These are phyloP conservation scores for Alternaria solani DNA, from an alignment of 2,329 filamentous ascomycete species.

Conservation along the genomic window DNA sequence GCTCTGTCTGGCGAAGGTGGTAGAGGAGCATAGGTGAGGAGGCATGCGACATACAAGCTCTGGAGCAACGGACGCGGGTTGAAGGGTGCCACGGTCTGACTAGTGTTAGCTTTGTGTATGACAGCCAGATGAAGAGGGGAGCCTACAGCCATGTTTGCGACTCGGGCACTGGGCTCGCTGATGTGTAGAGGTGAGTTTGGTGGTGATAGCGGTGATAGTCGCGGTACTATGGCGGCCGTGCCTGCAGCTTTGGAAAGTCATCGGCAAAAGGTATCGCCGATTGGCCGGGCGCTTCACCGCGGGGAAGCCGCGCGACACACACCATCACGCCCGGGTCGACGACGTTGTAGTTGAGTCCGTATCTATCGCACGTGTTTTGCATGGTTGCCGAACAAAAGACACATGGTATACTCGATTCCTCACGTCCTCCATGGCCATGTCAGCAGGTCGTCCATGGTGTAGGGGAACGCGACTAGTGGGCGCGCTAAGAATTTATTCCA, in stretches of 20 bases:
- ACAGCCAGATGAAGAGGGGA: too few species aligned
- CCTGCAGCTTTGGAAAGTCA: slow-evolving; percentile 24
- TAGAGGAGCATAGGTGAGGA: neutral
- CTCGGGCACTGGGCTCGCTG: neutral
- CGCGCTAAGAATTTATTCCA: slow-evolving; percentile 14
- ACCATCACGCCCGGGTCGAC: neutral
- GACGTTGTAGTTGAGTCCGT: neutral
- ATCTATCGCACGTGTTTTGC: neutral
- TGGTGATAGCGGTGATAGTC: slow-evolving; percentile 2
- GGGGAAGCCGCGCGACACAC: slow-evolving; percentile 11
- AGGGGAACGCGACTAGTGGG: slow-evolving; percentile 12
- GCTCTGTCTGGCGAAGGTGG: too few species aligned
- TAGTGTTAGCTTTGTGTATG: slow-evolving; percentile 24
- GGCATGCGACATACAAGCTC: slow-evolving; percentile 71
- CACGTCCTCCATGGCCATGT: neutral
- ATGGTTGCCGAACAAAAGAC: neutral
- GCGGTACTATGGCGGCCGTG: slow-evolving; percentile 9
- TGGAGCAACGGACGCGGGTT: slow-evolving; percentile 98
- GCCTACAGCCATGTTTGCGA: slow-evolving; percentile 52
- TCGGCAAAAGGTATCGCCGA: slow-evolving; percentile 24
- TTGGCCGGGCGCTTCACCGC: slow-evolving; percentile 11
- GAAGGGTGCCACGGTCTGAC: slow-evolving; percentile 73
- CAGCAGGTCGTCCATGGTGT: neutral
- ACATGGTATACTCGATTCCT: neutral
- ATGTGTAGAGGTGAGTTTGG: slow-evolving; percentile 4